phyloP scores from a whole-genome alignment of 2,329 filamentous ascomycete genomes.

The Arthroderma sp. region DNA sequence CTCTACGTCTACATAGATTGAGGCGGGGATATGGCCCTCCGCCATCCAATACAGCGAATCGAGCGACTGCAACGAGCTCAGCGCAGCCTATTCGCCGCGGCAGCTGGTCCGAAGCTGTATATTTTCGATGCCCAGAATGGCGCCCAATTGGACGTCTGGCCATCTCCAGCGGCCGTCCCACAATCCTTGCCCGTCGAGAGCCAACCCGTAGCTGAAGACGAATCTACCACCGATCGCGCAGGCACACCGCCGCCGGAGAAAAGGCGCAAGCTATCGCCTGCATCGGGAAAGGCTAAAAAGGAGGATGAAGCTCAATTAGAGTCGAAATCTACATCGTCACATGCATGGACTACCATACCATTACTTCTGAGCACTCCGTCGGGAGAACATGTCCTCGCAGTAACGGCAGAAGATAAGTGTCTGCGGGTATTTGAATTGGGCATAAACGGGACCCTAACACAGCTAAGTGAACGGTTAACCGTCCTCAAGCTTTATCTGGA shows the following conservation, averaged over 20 bases:
- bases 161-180: constrained; percentile 13
- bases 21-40: constrained; percentile 24
- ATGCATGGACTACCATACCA: constrained; percentile 49
- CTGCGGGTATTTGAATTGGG: constrained; percentile 69
- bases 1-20: neutral
- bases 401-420: constrained; percentile 85
- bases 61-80: constrained; percentile 27
- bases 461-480: constrained; percentile 61
- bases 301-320: constrained; percentile 16
- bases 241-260: constrained; percentile 34
- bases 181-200: neutral
- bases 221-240: constrained; percentile 10
- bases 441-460: constrained; percentile 47
- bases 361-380: constrained; percentile 53
- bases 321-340: neutral
- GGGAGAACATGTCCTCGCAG: constrained; percentile 57
- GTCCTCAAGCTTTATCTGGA: neutral
- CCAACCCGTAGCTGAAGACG: neutral
- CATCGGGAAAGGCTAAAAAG: constrained; percentile 16
- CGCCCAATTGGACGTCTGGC: constrained; percentile 51
- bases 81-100: constrained; percentile 52
- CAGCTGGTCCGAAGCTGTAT: constrained; percentile 60
- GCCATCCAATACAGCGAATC: constrained; percentile 54
- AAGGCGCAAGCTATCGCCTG: constrained; percentile 30
- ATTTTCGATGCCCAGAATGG: constrained; percentile 51